Percentiles rank a stretch among this genome's conserved stretches.
Conservation (phyloP, 1,139 yeast species). For the Kodamaea sp. region DNA sequence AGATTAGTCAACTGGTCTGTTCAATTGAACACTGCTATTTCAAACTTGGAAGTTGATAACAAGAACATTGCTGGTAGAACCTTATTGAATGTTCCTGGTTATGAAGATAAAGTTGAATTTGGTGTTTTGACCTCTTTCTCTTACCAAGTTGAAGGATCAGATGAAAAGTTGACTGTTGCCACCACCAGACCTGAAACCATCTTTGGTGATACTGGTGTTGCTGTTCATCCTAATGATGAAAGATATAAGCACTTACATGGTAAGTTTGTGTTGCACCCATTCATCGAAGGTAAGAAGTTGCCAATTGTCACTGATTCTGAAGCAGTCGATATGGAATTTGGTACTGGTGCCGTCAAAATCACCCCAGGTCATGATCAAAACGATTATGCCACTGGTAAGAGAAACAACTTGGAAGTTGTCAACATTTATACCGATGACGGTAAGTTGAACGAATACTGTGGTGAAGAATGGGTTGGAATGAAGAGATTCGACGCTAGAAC, state of each 20-base stretch:
- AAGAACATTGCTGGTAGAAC: slow-evolving; percentile 85
- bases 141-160: slow-evolving; percentile 83
- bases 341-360: slow-evolving; percentile 99
- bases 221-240: slow-evolving; percentile 92
- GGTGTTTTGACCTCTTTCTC: slow-evolving; percentile 95
- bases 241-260: slow-evolving; percentile 95
- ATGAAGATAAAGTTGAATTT: slow-evolving; percentile 86
- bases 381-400: slow-evolving; percentile 95
- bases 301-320: slow-evolving; percentile 89
- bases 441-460: slow-evolving; percentile 84
- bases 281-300: slow-evolving; percentile 66
- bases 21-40: slow-evolving; percentile 88
- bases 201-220: slow-evolving; percentile 97
- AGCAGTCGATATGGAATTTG: slow-evolving; percentile 98
- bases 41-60: slow-evolving; percentile 94
- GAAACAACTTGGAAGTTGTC: slow-evolving; percentile 82
- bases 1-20: slow-evolving; percentile 97
- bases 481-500: slow-evolving; percentile 94
- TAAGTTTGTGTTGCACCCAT: slow-evolving; percentile 86
- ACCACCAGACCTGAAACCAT: slow-evolving; percentile 98
- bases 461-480: slow-evolving; percentile 79
- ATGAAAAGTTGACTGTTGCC: slow-evolving; percentile 86
- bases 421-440: slow-evolving; percentile 94
- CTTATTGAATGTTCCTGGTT: slow-evolving; percentile 78
- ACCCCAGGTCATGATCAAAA: slow-evolving; percentile 98